Percentiles rank a stretch among this genome's conserved stretches.
Evolutionary conservation across 371 early-diverging fungal species (phyloP).

Genomic region (Mucor piriformis): DNA sequence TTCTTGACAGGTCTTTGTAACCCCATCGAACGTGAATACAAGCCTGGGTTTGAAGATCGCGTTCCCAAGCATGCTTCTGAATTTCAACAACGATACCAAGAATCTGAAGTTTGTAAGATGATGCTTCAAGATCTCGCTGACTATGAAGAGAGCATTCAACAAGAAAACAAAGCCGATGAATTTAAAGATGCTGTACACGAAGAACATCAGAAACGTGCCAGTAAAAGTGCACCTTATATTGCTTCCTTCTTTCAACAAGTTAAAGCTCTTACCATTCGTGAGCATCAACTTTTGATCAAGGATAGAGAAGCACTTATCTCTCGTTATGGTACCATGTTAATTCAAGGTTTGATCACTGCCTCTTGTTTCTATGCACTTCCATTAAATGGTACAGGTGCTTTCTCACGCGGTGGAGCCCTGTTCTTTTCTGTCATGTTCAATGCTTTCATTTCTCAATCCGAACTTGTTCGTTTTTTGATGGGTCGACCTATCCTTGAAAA

Average conservation of each 20-base stretch:
- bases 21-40: slow-evolving; percentile 61
- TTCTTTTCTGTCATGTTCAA: slow-evolving; percentile 63
- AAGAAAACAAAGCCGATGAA: slow-evolving; percentile 37
- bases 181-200: slow-evolving; percentile 58
- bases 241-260: slow-evolving; percentile 67
- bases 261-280: slow-evolving; percentile 62
- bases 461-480: slow-evolving; percentile 52
- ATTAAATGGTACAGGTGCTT: slow-evolving; percentile 55
- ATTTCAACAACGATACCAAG: slow-evolving; percentile 52
- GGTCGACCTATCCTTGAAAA: slow-evolving; percentile 70
- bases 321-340: slow-evolving; percentile 58
- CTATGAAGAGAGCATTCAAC: slow-evolving; percentile 36
- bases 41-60: slow-evolving; percentile 54
- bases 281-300: slow-evolving; percentile 58
- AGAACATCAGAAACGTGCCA: slow-evolving; percentile 59
- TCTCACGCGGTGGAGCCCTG: slow-evolving; percentile 75
- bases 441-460: slow-evolving; percentile 57
- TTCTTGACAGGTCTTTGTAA: slow-evolving; percentile 77
- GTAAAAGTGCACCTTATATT: slow-evolving; percentile 57
- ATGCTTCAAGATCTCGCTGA: slow-evolving; percentile 42
- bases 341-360: slow-evolving; percentile 71
- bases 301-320: slow-evolving; percentile 54
- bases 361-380: slow-evolving; percentile 68
- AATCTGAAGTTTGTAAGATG: slow-evolving; percentile 35
- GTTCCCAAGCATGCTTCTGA: slow-evolving; percentile 51